A percentile compares a stretch with the other conserved stretches of the same genome.
phyloP scores from a whole-genome alignment of 768 basidiomycete genomes.

The Collybia sordida region DNA sequence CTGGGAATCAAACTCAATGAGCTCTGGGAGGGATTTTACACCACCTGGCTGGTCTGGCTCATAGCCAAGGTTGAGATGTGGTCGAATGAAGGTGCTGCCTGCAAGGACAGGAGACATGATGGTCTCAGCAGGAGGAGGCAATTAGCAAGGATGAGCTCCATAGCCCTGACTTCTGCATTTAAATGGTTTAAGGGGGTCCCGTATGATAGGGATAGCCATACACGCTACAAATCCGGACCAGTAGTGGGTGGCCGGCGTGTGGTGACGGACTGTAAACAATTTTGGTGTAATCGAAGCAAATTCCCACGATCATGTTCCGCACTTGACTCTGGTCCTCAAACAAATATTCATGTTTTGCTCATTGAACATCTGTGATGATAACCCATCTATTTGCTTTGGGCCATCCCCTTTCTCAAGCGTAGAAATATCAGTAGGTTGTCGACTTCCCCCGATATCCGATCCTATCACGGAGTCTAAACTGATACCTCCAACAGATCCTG shows the following conservation, averaged over 20 bases:
- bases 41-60: slow-evolving; percentile 22
- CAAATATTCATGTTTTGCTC: too few species aligned
- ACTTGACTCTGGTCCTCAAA: too few species aligned
- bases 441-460: too few species aligned
- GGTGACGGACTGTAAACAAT: too few species aligned
- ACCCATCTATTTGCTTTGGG: too few species aligned
- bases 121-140: not conserved
- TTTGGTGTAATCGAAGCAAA: too few species aligned
- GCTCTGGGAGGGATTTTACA: slow-evolving; percentile 33
- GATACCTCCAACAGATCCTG: too few species aligned
- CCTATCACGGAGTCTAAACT: too few species aligned
- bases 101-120: slow-evolving; percentile 17
- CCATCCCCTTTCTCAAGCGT: too few species aligned
- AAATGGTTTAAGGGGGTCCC: not conserved
- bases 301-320: too few species aligned
- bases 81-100: slow-evolving; percentile 31
- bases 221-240: slow-evolving; percentile 2
- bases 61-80: slow-evolving; percentile 34
- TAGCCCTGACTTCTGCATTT: not conserved
- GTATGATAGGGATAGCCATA: slow-evolving; percentile 1
- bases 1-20: slow-evolving; percentile 33
- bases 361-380: too few species aligned
- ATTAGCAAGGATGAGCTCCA: not conserved
- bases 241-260: not conserved
- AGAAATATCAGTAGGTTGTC: too few species aligned